Evolutionary conservation across 2,329 filamentous ascomycete species (phyloP).

Genomic region (Calonectria multiphialidica): DNA sequence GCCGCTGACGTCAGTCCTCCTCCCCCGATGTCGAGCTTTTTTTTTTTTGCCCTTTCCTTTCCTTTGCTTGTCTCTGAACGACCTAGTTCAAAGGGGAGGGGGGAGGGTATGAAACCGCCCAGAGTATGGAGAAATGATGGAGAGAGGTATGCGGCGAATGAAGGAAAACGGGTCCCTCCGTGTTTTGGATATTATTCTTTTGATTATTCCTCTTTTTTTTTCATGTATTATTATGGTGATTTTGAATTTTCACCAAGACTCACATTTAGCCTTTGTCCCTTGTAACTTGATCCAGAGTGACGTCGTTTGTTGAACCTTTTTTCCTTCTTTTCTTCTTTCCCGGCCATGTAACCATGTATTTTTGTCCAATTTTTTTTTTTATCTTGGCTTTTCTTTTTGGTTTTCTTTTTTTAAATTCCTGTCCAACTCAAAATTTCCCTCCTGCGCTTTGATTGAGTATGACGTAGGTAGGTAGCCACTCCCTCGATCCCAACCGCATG

Average conservation of each 20-base stretch:
- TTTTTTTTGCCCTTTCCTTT: background rate
- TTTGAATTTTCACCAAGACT: background rate
- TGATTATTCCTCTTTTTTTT: background rate
- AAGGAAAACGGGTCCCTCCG: background rate
- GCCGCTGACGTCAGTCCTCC: slow-evolving; percentile 45
- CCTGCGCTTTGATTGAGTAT: background rate
- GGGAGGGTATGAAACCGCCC: background rate
- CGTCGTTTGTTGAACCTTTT: slow-evolving; percentile 1
- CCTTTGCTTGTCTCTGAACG: background rate
- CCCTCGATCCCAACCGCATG: background rate
- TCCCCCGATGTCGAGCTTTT: background rate
- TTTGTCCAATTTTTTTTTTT: background rate
- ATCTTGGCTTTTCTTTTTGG: background rate
- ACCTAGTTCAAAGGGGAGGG: background rate
- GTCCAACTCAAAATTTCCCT: background rate
- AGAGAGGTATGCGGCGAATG: background rate
- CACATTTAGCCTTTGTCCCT: background rate
- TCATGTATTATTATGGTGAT: background rate
- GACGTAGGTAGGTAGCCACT: background rate
- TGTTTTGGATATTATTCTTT: background rate
- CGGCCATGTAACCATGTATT: background rate
- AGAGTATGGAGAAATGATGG: background rate
- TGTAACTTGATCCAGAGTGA: slow-evolving; percentile 8
- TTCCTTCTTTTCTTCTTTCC: background rate
- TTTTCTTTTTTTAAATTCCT: background rate